These are phyloP conservation scores for Microbotryum scabiosae DNA, from an alignment of 1,284 basidiomycete species.

Conservation along the genomic window DNA sequence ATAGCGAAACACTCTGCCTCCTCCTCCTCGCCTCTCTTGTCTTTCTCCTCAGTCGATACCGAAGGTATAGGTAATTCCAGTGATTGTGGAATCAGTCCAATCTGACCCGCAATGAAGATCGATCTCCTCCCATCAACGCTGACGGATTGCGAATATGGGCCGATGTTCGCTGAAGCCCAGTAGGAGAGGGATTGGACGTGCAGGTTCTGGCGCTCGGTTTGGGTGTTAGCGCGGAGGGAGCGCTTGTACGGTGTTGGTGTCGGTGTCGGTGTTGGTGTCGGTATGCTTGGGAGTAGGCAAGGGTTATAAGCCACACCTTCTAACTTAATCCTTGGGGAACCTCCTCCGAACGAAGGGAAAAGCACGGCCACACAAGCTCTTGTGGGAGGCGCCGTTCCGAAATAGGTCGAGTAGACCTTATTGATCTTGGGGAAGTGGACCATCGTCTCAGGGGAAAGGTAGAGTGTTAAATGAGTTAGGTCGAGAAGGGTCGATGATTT, in stretches of 20 bases:
- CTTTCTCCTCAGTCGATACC: no score
- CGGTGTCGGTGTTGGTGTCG: conserved; percentile 37
- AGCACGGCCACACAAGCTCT: conserved; percentile 81
- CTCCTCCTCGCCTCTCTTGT: background rate
- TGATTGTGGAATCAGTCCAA: conserved; percentile 65
- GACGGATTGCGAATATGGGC: conserved; percentile 92
- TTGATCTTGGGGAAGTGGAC: conserved; percentile 66
- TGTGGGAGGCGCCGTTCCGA: conserved; percentile 84
- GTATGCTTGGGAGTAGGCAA: conserved; percentile 21
- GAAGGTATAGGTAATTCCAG: background rate
- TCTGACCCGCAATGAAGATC: conserved; percentile 89
- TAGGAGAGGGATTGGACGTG: conserved; percentile 94
- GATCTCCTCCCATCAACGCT: conserved; percentile 51
- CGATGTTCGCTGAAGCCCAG: conserved; percentile 99
- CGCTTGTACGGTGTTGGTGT: no score
- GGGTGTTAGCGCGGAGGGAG: no score
- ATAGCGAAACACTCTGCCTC: background rate
- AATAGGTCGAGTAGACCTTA: conserved; percentile 65
- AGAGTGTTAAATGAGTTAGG: conserved; percentile 70
- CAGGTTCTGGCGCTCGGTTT: conserved; percentile 52
- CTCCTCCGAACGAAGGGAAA: conserved; percentile 44
- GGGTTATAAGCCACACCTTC: conserved; percentile 59
- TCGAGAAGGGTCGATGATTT: conserved; percentile 51
- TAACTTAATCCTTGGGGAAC: conserved; percentile 54
- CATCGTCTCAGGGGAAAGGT: conserved; percentile 62